These are phyloP conservation scores for Flaveria robusta DNA, from an alignment of 129 eudicot species.

Conservation along the genomic window DNA sequence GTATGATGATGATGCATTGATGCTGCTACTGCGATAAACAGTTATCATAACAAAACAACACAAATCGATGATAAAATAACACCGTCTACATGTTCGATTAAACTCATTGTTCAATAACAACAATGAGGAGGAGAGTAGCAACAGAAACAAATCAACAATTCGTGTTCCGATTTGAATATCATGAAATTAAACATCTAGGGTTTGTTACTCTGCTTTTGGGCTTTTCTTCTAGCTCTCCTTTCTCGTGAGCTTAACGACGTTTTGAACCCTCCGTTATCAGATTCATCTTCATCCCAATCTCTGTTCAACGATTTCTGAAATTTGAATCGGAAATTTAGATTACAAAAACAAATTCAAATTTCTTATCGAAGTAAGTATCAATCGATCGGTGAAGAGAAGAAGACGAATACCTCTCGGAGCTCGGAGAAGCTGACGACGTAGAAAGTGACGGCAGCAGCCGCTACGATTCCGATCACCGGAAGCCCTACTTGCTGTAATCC, in stretches of 20 bases:
- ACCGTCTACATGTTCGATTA: too few relatives aligned
- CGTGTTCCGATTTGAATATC: too few relatives aligned
- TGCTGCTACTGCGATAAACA: too few relatives aligned
- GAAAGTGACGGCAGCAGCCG: constrained; percentile 90
- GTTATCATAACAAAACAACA: too few relatives aligned
- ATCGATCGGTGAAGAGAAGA: neutral
- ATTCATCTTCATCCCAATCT: constrained; percentile 67
- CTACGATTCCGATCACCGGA: constrained; percentile 73
- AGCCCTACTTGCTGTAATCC: constrained; percentile 70
- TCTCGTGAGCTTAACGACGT: constrained; percentile 70
- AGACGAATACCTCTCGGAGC: constrained; percentile 81
- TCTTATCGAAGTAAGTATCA: neutral
- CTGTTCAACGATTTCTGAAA: constrained; percentile 68
- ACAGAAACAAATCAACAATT: neutral
- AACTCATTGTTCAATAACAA: too few relatives aligned
- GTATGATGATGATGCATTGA: neutral
- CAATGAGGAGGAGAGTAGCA: too few relatives aligned
- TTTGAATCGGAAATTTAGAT: neutral
- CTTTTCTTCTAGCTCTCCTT: constrained; percentile 73
- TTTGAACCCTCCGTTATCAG: constrained; percentile 46
- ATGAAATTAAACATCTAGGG: constrained; percentile 24
- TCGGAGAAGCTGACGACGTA: constrained; percentile 86
- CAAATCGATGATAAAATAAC: too few relatives aligned
- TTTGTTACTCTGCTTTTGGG: constrained; percentile 53
- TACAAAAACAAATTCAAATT: neutral